Percentiles rank a stretch among this genome's conserved stretches.
Conservation (phyloP, 2,329 filamentous ascomycete genomes). For the Ophiosphaerella korrae region DNA sequence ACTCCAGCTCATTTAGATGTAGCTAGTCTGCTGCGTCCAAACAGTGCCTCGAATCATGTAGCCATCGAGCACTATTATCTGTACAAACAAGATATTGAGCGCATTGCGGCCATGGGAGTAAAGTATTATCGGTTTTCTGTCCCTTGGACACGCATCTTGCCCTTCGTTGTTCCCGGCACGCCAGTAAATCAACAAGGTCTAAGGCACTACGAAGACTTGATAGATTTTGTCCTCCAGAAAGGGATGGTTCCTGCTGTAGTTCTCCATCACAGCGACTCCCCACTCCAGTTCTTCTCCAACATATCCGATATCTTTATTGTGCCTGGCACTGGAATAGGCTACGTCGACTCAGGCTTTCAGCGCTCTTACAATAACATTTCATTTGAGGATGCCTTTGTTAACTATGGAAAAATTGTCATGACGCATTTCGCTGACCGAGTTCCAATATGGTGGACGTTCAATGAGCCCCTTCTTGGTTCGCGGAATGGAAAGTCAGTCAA, state of each 20-base stretch:
- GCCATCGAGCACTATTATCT: conserved; percentile 61
- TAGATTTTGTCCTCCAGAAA: conserved; percentile 56
- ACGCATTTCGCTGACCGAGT: conserved; percentile 59
- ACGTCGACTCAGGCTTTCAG: conserved; percentile 45
- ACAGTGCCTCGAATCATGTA: conserved; percentile 17
- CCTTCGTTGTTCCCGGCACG: conserved; percentile 56
- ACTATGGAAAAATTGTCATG: conserved; percentile 61
- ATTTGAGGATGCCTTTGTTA: conserved; percentile 58
- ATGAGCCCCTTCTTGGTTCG: conserved; percentile 56
- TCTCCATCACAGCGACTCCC: conserved; percentile 58
- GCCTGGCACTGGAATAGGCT: conserved; percentile 33
- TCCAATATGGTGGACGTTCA: conserved; percentile 60
- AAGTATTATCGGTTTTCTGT: conserved; percentile 60
- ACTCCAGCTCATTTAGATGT: conserved; percentile 29
- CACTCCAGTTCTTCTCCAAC: conserved; percentile 50
- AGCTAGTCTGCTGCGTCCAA: conserved; percentile 12
- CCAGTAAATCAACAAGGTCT: conserved; percentile 59
- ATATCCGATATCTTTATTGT: conserved; percentile 30
- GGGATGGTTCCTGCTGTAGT: conserved; percentile 58
- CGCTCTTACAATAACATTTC: conserved; percentile 48
- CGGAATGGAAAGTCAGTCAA: conserved; percentile 49
- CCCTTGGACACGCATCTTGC: conserved; percentile 59
- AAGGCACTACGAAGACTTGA: conserved; percentile 61
- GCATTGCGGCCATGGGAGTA: conserved; percentile 58
- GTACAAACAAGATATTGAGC: conserved; percentile 62